These are phyloP conservation scores for Tuber microsphaerosporum DNA, from an alignment of 495 filamentous ascomycete genomes.

Conservation along the genomic window DNA sequence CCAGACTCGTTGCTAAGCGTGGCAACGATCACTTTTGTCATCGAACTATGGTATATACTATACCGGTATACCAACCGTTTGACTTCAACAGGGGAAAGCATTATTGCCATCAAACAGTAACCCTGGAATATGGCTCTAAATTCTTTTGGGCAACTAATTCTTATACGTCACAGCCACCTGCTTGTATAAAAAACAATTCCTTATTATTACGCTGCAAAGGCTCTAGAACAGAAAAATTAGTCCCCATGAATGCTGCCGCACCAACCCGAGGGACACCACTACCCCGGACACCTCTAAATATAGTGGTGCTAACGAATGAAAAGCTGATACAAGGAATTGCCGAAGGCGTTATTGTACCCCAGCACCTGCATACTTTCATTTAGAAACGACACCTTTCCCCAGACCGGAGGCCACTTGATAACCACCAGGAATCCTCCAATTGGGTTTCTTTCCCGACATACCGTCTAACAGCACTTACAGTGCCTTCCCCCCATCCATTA, in stretches of 20 bases:
- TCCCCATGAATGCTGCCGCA: not conserved
- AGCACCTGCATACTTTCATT: not conserved
- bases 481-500: not conserved
- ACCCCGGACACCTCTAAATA: not conserved
- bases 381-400: not conserved
- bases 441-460: not conserved
- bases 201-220: not conserved
- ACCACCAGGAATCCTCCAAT: not conserved
- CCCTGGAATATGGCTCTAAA: not conserved
- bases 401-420: not conserved
- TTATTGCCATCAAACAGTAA: not conserved
- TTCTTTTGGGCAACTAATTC: not conserved
- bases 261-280: not conserved
- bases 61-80: not conserved
- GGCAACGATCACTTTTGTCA: too few relatives aligned
- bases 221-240: not conserved
- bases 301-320: not conserved
- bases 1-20: too few relatives aligned
- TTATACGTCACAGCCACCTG: not conserved
- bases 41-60: too few relatives aligned
- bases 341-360: not conserved
- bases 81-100: not conserved
- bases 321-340: not conserved
- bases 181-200: not conserved
- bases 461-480: not conserved